Conservation (phyloP, 164 flowering plant species). For the Vitis riparia region DNA sequence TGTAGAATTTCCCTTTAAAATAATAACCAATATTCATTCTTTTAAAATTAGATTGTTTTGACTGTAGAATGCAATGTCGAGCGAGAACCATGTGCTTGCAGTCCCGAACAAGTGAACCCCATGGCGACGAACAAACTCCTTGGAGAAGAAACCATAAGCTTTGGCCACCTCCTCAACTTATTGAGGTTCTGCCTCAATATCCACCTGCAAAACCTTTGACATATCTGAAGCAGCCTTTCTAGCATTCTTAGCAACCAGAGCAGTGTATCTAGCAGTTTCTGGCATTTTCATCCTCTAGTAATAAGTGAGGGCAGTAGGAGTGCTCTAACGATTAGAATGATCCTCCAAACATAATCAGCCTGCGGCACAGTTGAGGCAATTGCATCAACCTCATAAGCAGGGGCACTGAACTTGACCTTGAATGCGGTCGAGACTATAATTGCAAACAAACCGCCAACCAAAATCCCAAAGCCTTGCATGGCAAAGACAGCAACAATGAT, state of each 20-base stretch:
- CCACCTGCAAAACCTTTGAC: slow-evolving; percentile 47
- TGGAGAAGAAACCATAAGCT: slow-evolving; percentile 43
- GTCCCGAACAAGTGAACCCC: slow-evolving; percentile 69
- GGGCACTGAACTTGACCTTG: slow-evolving; percentile 38
- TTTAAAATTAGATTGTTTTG: slow-evolving; percentile 26
- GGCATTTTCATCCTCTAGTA: slow-evolving; percentile 91
- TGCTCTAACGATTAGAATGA: slow-evolving; percentile 72
- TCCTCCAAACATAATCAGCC: slow-evolving; percentile 73
- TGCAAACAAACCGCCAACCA: slow-evolving; percentile 70
- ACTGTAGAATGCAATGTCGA: slow-evolving; percentile 72
- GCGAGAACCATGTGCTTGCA: slow-evolving; percentile 62
- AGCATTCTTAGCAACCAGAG: slow-evolving; percentile 73
- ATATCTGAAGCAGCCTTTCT: slow-evolving; percentile 68
- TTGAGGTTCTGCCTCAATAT: slow-evolving; percentile 38
- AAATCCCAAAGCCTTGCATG: slow-evolving; percentile 83
- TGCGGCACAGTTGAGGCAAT: slow-evolving; percentile 45
- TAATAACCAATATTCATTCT: too few species aligned
- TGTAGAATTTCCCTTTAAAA: too few species aligned
- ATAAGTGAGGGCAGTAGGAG: slow-evolving; percentile 65
- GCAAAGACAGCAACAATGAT: slow-evolving; percentile 87
- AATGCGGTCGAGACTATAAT: slow-evolving; percentile 52
- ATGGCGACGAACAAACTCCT: slow-evolving; percentile 41
- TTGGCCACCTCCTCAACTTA: slow-evolving; percentile 22
- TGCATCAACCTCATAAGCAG: slow-evolving; percentile 43
- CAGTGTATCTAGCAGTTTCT: slow-evolving; percentile 80